These are phyloP conservation scores for Aspergillus mulundensis DNA, from an alignment of 495 filamentous ascomycete genomes.

Conservation along the genomic window DNA sequence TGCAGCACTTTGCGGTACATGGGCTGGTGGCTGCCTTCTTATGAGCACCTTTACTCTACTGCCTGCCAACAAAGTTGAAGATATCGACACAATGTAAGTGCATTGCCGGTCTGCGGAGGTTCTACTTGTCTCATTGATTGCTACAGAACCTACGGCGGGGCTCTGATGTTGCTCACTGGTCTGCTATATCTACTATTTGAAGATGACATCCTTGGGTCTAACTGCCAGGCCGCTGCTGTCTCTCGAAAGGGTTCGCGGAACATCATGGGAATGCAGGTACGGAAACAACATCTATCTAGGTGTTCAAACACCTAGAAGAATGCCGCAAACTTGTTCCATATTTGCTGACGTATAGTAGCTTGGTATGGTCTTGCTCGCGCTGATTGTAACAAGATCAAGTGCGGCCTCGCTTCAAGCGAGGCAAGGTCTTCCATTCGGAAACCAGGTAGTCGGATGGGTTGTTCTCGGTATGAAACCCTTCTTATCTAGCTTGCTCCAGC, in stretches of 20 bases:
- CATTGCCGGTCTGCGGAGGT: background rate
- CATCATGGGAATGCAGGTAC: slow-evolving; percentile 56
- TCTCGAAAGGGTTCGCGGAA: slow-evolving; percentile 44
- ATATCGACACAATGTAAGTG: slow-evolving; percentile 67
- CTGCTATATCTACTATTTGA: slow-evolving; percentile 80
- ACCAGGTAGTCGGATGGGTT: slow-evolving; percentile 82
- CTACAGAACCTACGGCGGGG: slow-evolving; percentile 66
- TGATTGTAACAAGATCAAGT: slow-evolving; percentile 82
- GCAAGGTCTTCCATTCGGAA: slow-evolving; percentile 81
- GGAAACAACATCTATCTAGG: background rate
- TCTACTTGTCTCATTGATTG: slow-evolving; percentile 22
- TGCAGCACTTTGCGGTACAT: slow-evolving; percentile 58
- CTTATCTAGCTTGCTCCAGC: background rate
- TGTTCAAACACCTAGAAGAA: too few relatives aligned
- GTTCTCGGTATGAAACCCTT: slow-evolving; percentile 60
- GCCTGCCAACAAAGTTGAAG: slow-evolving; percentile 79
- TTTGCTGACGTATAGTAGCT: slow-evolving; percentile 37
- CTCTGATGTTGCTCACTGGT: slow-evolving; percentile 75
- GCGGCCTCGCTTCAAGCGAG: slow-evolving; percentile 79
- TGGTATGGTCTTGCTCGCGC: slow-evolving; percentile 79
- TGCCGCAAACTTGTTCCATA: background rate
- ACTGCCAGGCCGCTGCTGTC: slow-evolving; percentile 19
- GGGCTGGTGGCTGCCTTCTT: slow-evolving; percentile 68
- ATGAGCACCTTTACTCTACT: slow-evolving; percentile 94
- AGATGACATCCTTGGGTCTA: slow-evolving; percentile 53